These are phyloP conservation scores for Xylaria longipes DNA, from an alignment of 495 filamentous ascomycete species.

Conservation along the genomic window DNA sequence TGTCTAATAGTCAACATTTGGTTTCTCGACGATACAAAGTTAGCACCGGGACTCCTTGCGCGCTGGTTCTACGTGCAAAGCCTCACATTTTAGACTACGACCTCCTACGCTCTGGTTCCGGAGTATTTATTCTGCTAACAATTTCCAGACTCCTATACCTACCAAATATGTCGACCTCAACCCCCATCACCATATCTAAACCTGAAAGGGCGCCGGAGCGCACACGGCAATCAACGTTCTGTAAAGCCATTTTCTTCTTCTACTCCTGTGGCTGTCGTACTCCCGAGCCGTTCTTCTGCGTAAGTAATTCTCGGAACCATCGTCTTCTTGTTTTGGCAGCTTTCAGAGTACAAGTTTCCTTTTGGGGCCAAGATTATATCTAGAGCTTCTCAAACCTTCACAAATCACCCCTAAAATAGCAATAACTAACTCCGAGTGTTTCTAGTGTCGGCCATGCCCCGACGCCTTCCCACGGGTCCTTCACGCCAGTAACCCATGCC, in stretches of 20 bases:
- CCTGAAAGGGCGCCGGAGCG: background rate
- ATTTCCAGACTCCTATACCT: background rate
- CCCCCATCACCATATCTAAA: background rate
- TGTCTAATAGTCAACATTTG: background rate
- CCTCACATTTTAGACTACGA: background rate
- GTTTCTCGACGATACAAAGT: background rate
- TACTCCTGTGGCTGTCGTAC: constrained; percentile 20
- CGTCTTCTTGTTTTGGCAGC: too few species aligned
- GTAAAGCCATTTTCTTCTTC: constrained; percentile 12
- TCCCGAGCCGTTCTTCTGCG: constrained; percentile 5
- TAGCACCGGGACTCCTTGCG: background rate
- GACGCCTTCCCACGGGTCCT: background rate
- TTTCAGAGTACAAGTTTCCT: too few species aligned
- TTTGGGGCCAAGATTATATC: too few species aligned
- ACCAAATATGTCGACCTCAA: background rate
- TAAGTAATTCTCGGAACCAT: too few species aligned
- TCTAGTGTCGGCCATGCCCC: constrained; percentile 6
- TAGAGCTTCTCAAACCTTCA: too few species aligned
- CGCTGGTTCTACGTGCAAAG: background rate
- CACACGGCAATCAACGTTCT: background rate
- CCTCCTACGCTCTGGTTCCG: background rate
- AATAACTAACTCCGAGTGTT: too few species aligned
- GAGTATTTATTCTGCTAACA: background rate
- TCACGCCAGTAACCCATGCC: constrained; percentile 1
- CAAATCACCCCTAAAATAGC: too few species aligned